Percentiles rank a stretch among this genome's conserved stretches.
phyloP scores from a whole-genome alignment of 805 yeast species.

The Kluyveromyces wickerhamii region DNA sequence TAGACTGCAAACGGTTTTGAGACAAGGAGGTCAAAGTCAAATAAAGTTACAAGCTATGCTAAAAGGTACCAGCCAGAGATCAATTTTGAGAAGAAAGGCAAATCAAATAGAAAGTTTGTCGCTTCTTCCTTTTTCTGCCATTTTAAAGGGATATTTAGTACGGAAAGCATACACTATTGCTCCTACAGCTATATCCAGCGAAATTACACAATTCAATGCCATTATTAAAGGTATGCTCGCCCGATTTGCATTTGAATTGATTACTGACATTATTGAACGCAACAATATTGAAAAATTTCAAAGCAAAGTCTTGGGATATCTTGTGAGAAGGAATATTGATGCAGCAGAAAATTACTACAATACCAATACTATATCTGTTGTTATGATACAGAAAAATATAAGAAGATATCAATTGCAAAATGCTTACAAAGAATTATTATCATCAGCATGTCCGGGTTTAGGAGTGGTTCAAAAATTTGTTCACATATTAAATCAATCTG shows the following conservation, averaged over 20 bases:
- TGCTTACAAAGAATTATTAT: slow-evolving; percentile 67
- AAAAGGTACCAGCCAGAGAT: background rate
- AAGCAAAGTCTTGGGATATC: slow-evolving; percentile 42
- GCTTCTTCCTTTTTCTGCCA: background rate
- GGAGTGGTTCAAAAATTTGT: slow-evolving; percentile 71
- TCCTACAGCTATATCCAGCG: slow-evolving; percentile 5
- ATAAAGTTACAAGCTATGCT: slow-evolving; percentile 6
- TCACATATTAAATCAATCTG: slow-evolving; percentile 61
- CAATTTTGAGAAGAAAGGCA: background rate
- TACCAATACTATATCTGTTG: slow-evolving; percentile 47
- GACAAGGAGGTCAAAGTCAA: background rate
- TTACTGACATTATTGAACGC: slow-evolving; percentile 45
- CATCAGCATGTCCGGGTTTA: slow-evolving; percentile 68
- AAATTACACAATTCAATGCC: slow-evolving; percentile 45
- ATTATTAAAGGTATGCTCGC: slow-evolving; percentile 53
- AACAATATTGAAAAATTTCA: slow-evolving; percentile 41
- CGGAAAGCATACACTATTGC: background rate
- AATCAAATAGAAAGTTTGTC: background rate
- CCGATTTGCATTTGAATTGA: slow-evolving; percentile 48
- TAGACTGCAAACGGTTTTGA: background rate
- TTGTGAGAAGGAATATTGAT: slow-evolving; percentile 32
- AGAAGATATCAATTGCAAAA: slow-evolving; percentile 58
- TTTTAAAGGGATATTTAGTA: slow-evolving; percentile 5
- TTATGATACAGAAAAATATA: slow-evolving; percentile 67
- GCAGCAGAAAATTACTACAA: slow-evolving; percentile 41